Evolutionary conservation across 352 stramenopile genomes (phyloP), one percentile per base, ranked within the genome.

Genomic region (Plasmopara muralis): DNA sequence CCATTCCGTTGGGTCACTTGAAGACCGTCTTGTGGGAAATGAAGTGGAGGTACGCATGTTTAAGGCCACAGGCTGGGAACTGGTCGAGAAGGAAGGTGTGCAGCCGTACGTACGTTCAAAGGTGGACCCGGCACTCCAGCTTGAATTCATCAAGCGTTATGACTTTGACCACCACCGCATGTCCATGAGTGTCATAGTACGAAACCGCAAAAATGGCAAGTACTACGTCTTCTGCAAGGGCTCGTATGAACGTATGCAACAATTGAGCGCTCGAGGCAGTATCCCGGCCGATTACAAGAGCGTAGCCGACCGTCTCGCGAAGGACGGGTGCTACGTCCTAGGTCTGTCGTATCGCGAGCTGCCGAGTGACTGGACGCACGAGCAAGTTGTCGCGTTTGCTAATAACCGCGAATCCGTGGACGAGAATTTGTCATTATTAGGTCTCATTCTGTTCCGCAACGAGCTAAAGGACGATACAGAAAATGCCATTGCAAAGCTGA

Each of bases 121-220:
- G 0, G 64, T 84, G 29, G 68, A 60, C 18, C 51, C 51, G 4
- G 54, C 80, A 48, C 38, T 25, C 20, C 20, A 63, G 51, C 67
- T 94, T 8, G 71, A 85, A 53, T 77, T 96, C 29, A 53, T 97
- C 28, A 96, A 96, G 61, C 74, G 81, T 9, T 96, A 92, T 59
- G 84, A 96, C 49, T 97, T 97, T 58, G 88, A 97, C 62, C 82
- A 95, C 68, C 72, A 91, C 60, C 74, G 78, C 43, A 93, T 95
- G 81, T 95, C 83, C 10, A 94, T 96, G 71, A 93, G 73, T 40
- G 88, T 97, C 6, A 72, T 97, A 39, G 75, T 96, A 60, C 70
- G 84, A 33, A 52, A 89, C 49, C 60, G 50, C 16, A 58, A 47
- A 35, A 87, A 69, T 0, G 74, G 77, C 41, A 77, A 73, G 46